These are phyloP conservation scores for Salvia hispanica DNA, from an alignment of 257 asterid genomes.

Conservation along the genomic window DNA sequence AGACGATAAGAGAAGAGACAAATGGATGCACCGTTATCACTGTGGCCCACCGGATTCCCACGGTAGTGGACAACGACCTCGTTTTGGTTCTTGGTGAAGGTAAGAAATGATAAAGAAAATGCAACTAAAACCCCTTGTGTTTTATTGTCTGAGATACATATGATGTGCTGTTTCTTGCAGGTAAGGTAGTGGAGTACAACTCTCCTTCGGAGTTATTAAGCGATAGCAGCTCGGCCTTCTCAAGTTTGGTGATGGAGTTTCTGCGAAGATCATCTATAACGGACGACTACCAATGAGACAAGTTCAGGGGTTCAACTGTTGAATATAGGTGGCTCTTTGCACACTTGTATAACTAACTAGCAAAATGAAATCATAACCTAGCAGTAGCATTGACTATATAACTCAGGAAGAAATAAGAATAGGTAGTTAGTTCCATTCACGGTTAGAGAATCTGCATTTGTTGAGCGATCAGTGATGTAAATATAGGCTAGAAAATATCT, in stretches of 20 bases:
- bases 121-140: background rate
- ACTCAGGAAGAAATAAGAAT: background rate
- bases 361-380: background rate
- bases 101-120: conserved; percentile 20
- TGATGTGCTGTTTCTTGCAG: conserved; percentile 40
- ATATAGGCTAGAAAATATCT: background rate
- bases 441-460: background rate
- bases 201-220: conserved; percentile 58
- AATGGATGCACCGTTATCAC: conserved; percentile 70
- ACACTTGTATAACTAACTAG: background rate
- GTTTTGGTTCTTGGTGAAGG: conserved; percentile 84
- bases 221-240: conserved; percentile 60
- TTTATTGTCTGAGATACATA: background rate
- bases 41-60: conserved; percentile 86
- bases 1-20: conserved; percentile 74
- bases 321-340: too few species aligned
- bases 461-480: background rate
- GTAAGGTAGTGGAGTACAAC: conserved; percentile 63
- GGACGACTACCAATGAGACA: background rate
- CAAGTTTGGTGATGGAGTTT: conserved; percentile 70
- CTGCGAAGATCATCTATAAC: conserved; percentile 57
- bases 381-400: background rate
- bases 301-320: too few species aligned
- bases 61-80: conserved; percentile 79
- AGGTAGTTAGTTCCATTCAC: background rate